These are phyloP conservation scores for Mucor saturninus DNA, from an alignment of 371 early-diverging fungal species.

Conservation along the genomic window DNA sequence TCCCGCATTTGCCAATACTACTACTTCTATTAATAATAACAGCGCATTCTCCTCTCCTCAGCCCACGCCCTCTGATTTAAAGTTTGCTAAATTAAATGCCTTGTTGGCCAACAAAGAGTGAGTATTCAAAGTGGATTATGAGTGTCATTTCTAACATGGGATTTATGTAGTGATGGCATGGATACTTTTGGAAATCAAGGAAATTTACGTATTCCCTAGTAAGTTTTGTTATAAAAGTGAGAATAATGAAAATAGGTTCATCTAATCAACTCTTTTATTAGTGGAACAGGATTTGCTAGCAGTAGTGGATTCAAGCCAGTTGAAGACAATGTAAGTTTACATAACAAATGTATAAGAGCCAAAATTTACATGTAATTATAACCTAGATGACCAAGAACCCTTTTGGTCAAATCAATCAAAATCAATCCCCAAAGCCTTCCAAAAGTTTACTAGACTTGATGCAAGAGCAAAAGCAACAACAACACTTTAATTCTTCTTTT, in stretches of 20 bases:
- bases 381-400: slow-evolving; percentile 35
- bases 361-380: background rate
- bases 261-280: background rate
- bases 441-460: slow-evolving; percentile 42
- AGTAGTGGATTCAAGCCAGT: slow-evolving; percentile 1
- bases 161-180: slow-evolving; percentile 48
- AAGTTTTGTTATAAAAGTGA: slow-evolving; percentile 16
- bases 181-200: slow-evolving; percentile 62
- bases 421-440: slow-evolving; percentile 15
- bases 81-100: slow-evolving; percentile 31
- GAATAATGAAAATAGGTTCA: background rate
- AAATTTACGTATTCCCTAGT: slow-evolving; percentile 58
- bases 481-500: slow-evolving; percentile 15
- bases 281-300: slow-evolving; percentile 28
- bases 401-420: slow-evolving; percentile 36
- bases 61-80: slow-evolving; percentile 14
- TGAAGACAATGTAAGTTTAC: background rate
- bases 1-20: slow-evolving; percentile 12
- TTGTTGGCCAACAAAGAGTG: slow-evolving; percentile 34
- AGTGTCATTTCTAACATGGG: background rate
- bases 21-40: background rate
- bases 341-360: background rate
- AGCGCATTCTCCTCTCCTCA: background rate
- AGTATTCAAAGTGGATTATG: background rate
- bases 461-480: slow-evolving; percentile 43